Evolutionary conservation across 2,329 filamentous ascomycete species (phyloP), one percentile per base, ranked within the genome.

Genomic region (Onygenales sp.): DNA sequence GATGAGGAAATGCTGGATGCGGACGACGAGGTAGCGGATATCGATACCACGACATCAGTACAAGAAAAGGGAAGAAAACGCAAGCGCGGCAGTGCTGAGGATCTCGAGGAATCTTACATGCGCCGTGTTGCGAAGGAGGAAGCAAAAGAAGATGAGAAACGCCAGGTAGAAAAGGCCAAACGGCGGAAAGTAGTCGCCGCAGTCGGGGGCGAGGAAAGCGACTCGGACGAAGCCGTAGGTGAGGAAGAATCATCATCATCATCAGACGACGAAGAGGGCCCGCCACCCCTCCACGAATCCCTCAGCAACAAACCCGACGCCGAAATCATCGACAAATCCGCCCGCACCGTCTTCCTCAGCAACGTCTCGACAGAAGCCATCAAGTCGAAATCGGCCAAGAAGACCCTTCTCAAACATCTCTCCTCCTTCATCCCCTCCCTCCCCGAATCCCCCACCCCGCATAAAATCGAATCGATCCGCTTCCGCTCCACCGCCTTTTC

Each of bases 401-500:
- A 89, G 74, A 79, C 79, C 2, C 79, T 96, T 33, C 75, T 89
- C 59, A 75, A 79, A 43, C 89, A 96, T 68, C 81, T 96, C 45
- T 78, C 80, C n/a, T 89, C 89, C 1, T 86, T 89, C 63, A 76
- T 94, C 49, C 76, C 68, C 61, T 77, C 68, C 61, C 74, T 74
- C 58, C 76, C 70, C 46, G 69, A 68, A 1, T 74, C 78, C 43
- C 74, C 74, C 17, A 67, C 72, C 10, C 74, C 78, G 17, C 86
- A 88, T 70, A 91, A 87, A 63, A 77, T 98, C 44, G 88, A 95
- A 67, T 95, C 91, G 2, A 78, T 98, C 56, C 89, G 93, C 21
- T 98, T 97, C 77, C 88, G 93, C 54, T 97, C 92, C 7, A 89
- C 90, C 11, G 87, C 93, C 2, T 97, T 94, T 69, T 81, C 86